Percentiles rank a stretch among this genome's conserved stretches.
Evolutionary conservation across 2,329 filamentous ascomycete genomes (phyloP).

Genomic region (Zymoseptoria tritici): DNA sequence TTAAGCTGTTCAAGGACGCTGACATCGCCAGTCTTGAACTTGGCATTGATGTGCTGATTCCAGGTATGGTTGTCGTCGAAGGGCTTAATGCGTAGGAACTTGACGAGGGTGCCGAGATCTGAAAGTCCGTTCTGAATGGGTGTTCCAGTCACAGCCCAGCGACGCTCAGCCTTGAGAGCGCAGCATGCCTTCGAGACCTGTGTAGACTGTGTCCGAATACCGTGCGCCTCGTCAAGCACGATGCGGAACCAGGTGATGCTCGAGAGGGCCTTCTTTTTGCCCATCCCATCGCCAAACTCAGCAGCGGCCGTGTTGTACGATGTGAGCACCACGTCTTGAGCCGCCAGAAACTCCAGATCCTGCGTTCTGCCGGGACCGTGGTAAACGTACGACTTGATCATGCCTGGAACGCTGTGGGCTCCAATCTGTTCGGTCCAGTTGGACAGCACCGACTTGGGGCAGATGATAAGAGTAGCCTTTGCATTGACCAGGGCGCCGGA

Average conservation of each 20-base stretch:
- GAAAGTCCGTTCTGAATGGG: slow-evolving; percentile 91
- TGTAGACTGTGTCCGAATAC: slow-evolving; percentile 79
- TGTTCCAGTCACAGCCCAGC: slow-evolving; percentile 96
- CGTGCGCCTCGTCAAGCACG: slow-evolving; percentile 89
- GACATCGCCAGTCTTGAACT: slow-evolving; percentile 80
- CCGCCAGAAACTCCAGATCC: slow-evolving; percentile 58
- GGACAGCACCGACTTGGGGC: slow-evolving; percentile 79
- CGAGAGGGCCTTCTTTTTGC: slow-evolving; percentile 56
- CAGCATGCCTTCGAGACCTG: slow-evolving; percentile 80
- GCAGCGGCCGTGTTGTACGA: slow-evolving; percentile 85
- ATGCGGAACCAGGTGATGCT: slow-evolving; percentile 88
- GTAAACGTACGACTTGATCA: slow-evolving; percentile 71
- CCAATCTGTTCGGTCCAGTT: slow-evolving; percentile 95
- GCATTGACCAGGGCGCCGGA: slow-evolving; percentile 54
- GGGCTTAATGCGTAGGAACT: slow-evolving; percentile 74
- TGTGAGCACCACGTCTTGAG: slow-evolving; percentile 80
- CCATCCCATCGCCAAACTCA: slow-evolving; percentile 42
- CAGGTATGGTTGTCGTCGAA: slow-evolving; percentile 76
- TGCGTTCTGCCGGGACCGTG: slow-evolving; percentile 73
- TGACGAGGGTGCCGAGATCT: slow-evolving; percentile 78
- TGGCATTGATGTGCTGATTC: slow-evolving; percentile 68
- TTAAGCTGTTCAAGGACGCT: slow-evolving; percentile 79
- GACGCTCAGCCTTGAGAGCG: slow-evolving; percentile 66
- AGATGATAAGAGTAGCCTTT: slow-evolving; percentile 76
- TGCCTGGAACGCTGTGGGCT: slow-evolving; percentile 61